Evolutionary conservation across 2,329 filamentous ascomycete species (phyloP), one percentile per base, ranked within the genome.

Genomic region (Paracoccidioides lutzii): DNA sequence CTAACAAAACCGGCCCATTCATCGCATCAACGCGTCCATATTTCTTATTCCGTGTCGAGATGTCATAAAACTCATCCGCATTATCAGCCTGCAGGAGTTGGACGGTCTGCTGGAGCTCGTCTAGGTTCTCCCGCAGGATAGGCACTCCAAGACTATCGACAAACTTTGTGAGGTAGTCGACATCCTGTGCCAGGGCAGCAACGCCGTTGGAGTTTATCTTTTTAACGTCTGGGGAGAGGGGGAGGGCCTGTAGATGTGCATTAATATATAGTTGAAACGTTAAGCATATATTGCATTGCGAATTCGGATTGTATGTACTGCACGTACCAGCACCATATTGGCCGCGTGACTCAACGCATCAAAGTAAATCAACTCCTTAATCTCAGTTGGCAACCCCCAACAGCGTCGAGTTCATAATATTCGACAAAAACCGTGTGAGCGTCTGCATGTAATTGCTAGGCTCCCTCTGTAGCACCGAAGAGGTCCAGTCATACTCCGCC

Each of bases 351-450:
- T 90, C 40, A 98, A 79, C 0, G 93, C 93, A 67, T 97, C 93
- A 66, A 95, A 96, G 73, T 98, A 97, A 64, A 98, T 95, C 55
- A 96, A 82, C 68, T 95, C 90, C 68, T 97, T 97, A 71, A 98
- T 96, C 65, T 95, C 88, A 35, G 89, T 84, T 0, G 94, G 93
- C n/a, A 98, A 76, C n/a, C 1, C 90, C 91, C 2, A 98, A 79
- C 4, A 98, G 78, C 0, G 94, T 95, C 0, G 88, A 93, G 66
- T 85, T 90, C 90, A 97, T 97, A 67, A 96, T 97, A 68, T 95
- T 95, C 35, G 86, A 88, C 22, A 98, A 77, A 68, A 97, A 98
- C 10, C 85, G 82, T 0, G 91, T 98, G 59, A 98, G 75, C 4
- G 93, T 95, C 67, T 93, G 86, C 83, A 98, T 95, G 72, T 98